Conservation (phyloP, 2,329 filamentous ascomycete genomes). For the Sphaerulina musiva region DNA sequence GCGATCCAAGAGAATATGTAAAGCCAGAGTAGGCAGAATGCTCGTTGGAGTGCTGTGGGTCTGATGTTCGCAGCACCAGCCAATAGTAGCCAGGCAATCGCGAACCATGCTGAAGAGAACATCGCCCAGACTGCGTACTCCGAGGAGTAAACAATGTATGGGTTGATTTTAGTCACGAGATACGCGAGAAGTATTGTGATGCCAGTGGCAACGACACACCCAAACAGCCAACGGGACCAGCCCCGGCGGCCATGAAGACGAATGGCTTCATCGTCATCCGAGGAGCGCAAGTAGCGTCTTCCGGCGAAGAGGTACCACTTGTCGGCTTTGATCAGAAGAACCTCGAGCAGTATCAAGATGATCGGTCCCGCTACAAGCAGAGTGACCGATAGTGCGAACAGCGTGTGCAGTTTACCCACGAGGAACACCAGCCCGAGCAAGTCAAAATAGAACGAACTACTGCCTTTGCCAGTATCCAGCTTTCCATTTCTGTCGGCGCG, state of each 20-base stretch:
- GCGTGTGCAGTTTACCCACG: conserved; percentile 68
- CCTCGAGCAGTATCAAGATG: conserved; percentile 61
- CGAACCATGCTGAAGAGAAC: conserved; percentile 74
- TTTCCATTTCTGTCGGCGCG: conserved; percentile 51
- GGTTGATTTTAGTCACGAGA: conserved; percentile 75
- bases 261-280: conserved; percentile 55
- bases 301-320: conserved; percentile 85
- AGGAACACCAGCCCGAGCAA: conserved; percentile 75
- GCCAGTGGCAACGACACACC: conserved; percentile 60
- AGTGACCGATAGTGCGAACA: conserved; percentile 83
- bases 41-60: conserved; percentile 77
- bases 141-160: conserved; percentile 84
- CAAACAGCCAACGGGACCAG: conserved; percentile 75
- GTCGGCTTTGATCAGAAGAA: conserved; percentile 62
- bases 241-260: conserved; percentile 69
- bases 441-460: conserved; percentile 83
- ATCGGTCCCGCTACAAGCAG: conserved; percentile 75
- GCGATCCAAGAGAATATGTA: conserved; percentile 68
- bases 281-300: conserved; percentile 54
- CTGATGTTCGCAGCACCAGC: conserved; percentile 70
- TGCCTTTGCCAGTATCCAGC: conserved; percentile 55
- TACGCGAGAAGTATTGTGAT: conserved; percentile 67
- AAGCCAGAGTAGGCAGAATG: conserved; percentile 77
- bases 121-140: conserved; percentile 80
- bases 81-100: conserved; percentile 74